Evolutionary conservation across 2,329 filamentous ascomycete genomes (phyloP), one percentile per base, ranked within the genome.

Genomic region (Coniella vitis): DNA sequence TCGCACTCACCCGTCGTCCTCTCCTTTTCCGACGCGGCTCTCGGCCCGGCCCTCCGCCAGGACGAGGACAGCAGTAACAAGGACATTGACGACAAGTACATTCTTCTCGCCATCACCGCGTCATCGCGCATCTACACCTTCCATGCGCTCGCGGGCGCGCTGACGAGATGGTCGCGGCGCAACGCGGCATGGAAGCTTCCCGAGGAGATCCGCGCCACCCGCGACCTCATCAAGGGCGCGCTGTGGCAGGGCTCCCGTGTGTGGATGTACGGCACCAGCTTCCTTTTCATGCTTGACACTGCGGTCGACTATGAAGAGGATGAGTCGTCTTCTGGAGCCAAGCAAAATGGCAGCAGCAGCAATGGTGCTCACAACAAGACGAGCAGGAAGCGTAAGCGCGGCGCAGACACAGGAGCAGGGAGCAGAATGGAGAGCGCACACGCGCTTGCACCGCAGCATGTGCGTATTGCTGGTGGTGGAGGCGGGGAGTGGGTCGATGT

Each of bases 241-340:
- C 66, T 95, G 35, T 97, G 91, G 90, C 86, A 94, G 61, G 73
- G 84, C 1, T 71, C 73, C 22, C 79, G 91, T 13, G 68, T 91
- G 7, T 97, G 91, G 89, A 69, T 97, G 17, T 96, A 95, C 60
- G 90, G 91, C 7, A 79, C 81, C 36, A 83, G 79, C 1, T 97
- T 90, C 76, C 67, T 98, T 20, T 90, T 87, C 69, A 97, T 97
- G 90, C 80, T 98, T 52, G 90, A 97, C 63, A 70, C 95, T 25
- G 78, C 79, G 17, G 77, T 78, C 59, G 85, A 95, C 63, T 75
- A 65, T 3, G 65, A 64, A 20, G 61, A 58, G 21, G 61, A 61
- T 58, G 61, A 47, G 31, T 17, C 55, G 31, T 17, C 25, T 29
- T 5, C 25, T 29, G 25, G 25, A 10, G 25, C 25, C 25, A 29